Evolutionary conservation across 2,329 filamentous ascomycete genomes (phyloP).

Genomic region (Trichoderma guizhouense): DNA sequence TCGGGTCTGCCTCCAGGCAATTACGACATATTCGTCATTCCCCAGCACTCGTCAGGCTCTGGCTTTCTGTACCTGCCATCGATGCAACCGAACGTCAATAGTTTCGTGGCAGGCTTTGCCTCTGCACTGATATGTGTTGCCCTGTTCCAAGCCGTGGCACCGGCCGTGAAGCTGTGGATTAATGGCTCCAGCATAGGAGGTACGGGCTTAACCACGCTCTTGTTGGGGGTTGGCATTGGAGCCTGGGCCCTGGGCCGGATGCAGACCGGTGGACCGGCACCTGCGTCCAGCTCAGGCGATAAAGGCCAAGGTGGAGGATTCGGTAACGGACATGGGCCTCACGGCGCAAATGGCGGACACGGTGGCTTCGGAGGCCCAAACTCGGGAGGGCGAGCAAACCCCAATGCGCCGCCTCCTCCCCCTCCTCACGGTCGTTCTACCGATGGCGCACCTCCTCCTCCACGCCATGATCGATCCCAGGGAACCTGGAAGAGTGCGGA

Average conservation of each 20-base stretch:
- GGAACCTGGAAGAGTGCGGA: conserved; percentile 1
- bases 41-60: conserved; percentile 81
- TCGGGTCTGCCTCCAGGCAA: conserved; percentile 77
- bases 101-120: conserved; percentile 83
- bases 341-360: conserved; percentile 14
- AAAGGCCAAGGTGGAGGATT: conserved; percentile 14
- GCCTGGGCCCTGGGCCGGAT: conserved; percentile 63
- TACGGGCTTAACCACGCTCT: conserved; percentile 67
- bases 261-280: conserved; percentile 31
- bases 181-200: conserved; percentile 67
- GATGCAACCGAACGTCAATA: conserved; percentile 79
- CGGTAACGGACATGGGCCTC: conserved; percentile 1
- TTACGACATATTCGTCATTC: conserved; percentile 97
- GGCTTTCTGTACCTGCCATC: conserved; percentile 96
- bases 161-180: conserved; percentile 72
- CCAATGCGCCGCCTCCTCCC: conserved; percentile 14
- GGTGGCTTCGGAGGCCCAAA: conserved; percentile 22
- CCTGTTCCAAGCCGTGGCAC: conserved; percentile 69
- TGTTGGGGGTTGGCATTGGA: conserved; percentile 69
- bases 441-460: conserved; percentile 9
- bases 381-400: conserved; percentile 19
- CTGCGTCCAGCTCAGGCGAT: conserved; percentile 1
- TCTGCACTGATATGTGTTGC: conserved; percentile 70
- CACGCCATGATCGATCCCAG: conserved; percentile 17
- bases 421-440: conserved; percentile 12